phyloP scores from a whole-genome alignment of 768 basidiomycete genomes.

The Phlebiopsis gigantea region DNA sequence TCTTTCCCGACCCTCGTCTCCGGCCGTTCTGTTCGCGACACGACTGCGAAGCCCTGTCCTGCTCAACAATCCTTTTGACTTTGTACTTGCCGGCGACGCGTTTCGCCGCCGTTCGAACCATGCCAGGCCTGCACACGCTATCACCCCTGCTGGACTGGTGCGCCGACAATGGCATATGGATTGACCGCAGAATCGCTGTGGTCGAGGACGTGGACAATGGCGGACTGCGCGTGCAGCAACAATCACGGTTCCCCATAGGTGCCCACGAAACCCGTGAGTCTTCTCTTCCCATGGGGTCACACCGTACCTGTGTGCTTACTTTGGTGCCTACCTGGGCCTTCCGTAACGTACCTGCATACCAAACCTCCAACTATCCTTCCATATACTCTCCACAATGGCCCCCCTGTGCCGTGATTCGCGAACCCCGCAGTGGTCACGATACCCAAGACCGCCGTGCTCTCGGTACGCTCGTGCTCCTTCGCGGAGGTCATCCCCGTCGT shows the following conservation, averaged over 20 bases:
- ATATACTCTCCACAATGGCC: not conserved
- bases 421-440: slow-evolving; percentile 52
- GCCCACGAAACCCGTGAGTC: slow-evolving; percentile 12
- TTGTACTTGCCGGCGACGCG: not conserved
- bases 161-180: slow-evolving; percentile 6
- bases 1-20: not conserved
- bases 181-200: slow-evolving; percentile 9
- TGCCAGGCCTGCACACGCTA: not conserved
- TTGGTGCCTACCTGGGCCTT: not conserved
- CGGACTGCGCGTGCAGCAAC: slow-evolving; percentile 9
- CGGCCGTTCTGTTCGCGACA: not conserved
- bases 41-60: not conserved
- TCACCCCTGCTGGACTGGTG: slow-evolving; percentile 13
- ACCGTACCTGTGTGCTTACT: not conserved
- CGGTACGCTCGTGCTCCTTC: slow-evolving; percentile 46
- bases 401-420: not conserved
- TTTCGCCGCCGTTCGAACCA: not conserved
- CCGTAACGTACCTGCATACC: not conserved
- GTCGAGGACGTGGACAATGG: slow-evolving; percentile 2
- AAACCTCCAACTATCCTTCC: not conserved
- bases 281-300: not conserved
- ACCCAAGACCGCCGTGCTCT: slow-evolving; percentile 58
- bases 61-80: not conserved
- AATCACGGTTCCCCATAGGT: slow-evolving; percentile 1
- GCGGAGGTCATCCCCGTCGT: slow-evolving; percentile 32